Evolutionary conservation across 75 land plant species (phyloP), one percentile per base, ranked within the genome.

Genomic region (Cupressus sempervirens): DNA sequence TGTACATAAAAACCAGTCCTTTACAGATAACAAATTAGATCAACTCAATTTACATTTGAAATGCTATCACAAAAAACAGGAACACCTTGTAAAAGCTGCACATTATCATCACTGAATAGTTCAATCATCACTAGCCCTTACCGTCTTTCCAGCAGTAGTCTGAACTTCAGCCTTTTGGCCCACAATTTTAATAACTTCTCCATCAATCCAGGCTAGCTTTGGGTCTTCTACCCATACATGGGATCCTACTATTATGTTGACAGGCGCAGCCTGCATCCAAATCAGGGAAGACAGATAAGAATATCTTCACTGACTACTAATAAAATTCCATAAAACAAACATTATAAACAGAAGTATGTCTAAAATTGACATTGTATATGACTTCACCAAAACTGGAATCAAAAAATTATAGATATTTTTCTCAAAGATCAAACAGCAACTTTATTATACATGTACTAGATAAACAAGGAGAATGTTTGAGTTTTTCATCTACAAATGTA

Each of bases 181-280:
- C 81, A 76, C 74, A 53, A 96, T 87, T 50, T 86, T 62, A 8
- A 84, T 32, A 76, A 94, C 98, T 38, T 90, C 92, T 38, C 95
- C 98, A 87, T 94, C 96, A 68, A 89, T 86, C 96, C 96, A 96
- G 76, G 88, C 90, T 32, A 85, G 11, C 34, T 83, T 58, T 76
- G 88, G 92, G 74, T 96, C 96, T 89, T 92, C 98, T 56, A 91
- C 90, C 98, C 98, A 96, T 3, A 96, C 91, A 84, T 93, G 95
- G 77, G 94, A 92, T 26, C 96, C 98, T 53, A 89, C 92, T 83
- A 86, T 84, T 74, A 95, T 89, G 40, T 93, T 94, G 13, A 81
- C 89, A 46, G 85, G 85, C 32, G 87, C 74, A 0, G 81, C 94
- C 93, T 91, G 89, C 70, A 36, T 82, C 30, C 81, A 79, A 79